These are phyloP conservation scores for Baorangia bicolor DNA, from an alignment of 768 basidiomycete genomes.

Conservation along the genomic window DNA sequence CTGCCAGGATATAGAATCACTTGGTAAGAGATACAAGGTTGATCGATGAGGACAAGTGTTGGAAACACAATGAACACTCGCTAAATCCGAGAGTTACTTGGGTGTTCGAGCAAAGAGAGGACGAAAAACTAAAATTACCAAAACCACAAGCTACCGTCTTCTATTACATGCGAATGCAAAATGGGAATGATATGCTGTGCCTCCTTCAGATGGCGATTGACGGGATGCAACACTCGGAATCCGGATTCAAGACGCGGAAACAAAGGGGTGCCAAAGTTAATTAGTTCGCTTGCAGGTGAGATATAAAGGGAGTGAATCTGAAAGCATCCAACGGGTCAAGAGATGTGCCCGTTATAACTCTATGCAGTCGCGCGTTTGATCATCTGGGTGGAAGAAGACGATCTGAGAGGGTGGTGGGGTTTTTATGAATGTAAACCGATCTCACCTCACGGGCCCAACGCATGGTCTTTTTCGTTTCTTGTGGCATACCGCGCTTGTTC, in stretches of 20 bases:
- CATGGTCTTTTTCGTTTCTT: constrained; percentile 84
- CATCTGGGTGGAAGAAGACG: constrained; percentile 47
- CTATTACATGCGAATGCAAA: constrained; percentile 60
- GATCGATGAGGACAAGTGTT: constrained; percentile 4
- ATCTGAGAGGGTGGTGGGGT: neutral
- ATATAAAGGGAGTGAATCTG: constrained; percentile 34
- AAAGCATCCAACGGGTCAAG: constrained; percentile 26
- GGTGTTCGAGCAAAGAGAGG: constrained; percentile 3
- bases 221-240: constrained; percentile 21
- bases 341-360: constrained; percentile 24
- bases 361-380: constrained; percentile 78
- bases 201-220: constrained; percentile 70
- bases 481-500: constrained; percentile 66
- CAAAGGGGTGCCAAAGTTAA: constrained; percentile 18
- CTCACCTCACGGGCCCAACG: constrained; percentile 92
- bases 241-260: constrained; percentile 14
- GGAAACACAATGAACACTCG: constrained; percentile 4
- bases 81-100: constrained; percentile 13
- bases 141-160: constrained; percentile 37
- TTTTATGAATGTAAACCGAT: neutral
- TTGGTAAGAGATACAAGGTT: constrained; percentile 16
- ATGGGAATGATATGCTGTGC: constrained; percentile 48
- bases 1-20: constrained; percentile 3
- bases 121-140: constrained; percentile 24
- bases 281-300: constrained; percentile 52